Base-by-base conservation (phyloP, 768 basidiomycete species). In the Leccinum ochraceum region DNA sequence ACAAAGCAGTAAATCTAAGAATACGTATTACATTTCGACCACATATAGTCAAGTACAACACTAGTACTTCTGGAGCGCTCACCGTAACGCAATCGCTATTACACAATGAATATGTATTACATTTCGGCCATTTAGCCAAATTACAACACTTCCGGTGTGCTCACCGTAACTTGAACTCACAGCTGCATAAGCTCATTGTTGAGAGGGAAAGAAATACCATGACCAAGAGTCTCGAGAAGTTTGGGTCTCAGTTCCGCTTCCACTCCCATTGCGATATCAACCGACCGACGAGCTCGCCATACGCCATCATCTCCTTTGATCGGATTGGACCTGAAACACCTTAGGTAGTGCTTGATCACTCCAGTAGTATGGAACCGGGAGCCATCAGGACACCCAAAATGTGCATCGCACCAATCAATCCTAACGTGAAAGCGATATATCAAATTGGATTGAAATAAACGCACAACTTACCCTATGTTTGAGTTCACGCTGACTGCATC, bases 311-410 rank as follows among this genome's bases (percentile, higher is more conserved):
- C 60, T 22, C 66, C 62, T 34, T 66, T 69, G 32, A 56, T 24
- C 13, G 71, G 63, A 39, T 71, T 71, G 17, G 70, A 67, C 53
- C 54, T 60, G 51, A 71, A 73, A n/a, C 66, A 61, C 32, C 71
- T 61, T 8, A 71, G 17, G 49, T 69, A 71, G 24, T 51, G 56
- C 26, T 64, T 73, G 24, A 30, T 36, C 17, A 60, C 37, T 34
- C 67, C 66, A 26, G 22, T 13, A 6, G 69, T 64, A 24, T 62
- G 57, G 32, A 67, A 69, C 49, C 59, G 62, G 10, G 68, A 62
- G 16, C 59, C 54, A 32, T 69, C 60, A 3, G 62, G 57, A 59
- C 54, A 64, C 14, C 69, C 69, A 39, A 70, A 70, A n/a, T 70
- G 58, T 13, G 57, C 61, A 30, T 59, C 42, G n/a, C 59, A 50